Evolutionary conservation across 371 early-diverging fungal species (phyloP), one percentile per base, ranked within the genome.

Genomic region (Umbelopsis sp.): DNA sequence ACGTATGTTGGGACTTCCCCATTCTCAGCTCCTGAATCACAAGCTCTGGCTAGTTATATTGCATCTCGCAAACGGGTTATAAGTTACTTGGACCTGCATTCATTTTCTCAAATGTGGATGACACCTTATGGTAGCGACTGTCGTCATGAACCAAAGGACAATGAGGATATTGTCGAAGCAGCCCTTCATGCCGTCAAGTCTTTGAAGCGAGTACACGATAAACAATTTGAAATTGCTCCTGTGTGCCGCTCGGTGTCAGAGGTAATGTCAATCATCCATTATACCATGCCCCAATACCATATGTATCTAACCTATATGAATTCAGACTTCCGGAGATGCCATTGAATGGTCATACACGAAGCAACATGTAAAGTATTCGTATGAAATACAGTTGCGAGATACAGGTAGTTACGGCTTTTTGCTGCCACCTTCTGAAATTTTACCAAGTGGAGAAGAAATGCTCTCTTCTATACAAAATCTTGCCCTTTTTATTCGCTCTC

Each of bases 71-170:
- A 64, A 14, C 69, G 74, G 35, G 75, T 74, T 1, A 74, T 75
- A 35, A 65, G 67, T 1, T 89, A 78, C 66, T 78, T 87, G 29
- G 90, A 88, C 66, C 77, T 88, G 50, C 88, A 88, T 50, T 71
- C 87, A 6, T 89, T 80, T 66, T 74, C 80, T 29, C 85, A 87
- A 65, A 77, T 89, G 52, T 50, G 67, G 67, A 77, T 81, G 79
- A 67, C 71, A 8, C 82, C 82, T 4, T 81, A 72, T 65, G 82
- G 76, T 1, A 71, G 65, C 24, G 74, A 77, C 45, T 76, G 83
- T 74, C 44, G 67, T 38, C 65, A 72, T 63, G 67, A 52, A 20
- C 67, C 67, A 20, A 35, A n/a, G 16, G 67, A 67, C 29, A 50
- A 67, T 52, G 67, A 71, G 68, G 73, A 77, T 66, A 75, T 82